Conservation (phyloP, 768 basidiomycete species). For the Arthromyces matolae region DNA sequence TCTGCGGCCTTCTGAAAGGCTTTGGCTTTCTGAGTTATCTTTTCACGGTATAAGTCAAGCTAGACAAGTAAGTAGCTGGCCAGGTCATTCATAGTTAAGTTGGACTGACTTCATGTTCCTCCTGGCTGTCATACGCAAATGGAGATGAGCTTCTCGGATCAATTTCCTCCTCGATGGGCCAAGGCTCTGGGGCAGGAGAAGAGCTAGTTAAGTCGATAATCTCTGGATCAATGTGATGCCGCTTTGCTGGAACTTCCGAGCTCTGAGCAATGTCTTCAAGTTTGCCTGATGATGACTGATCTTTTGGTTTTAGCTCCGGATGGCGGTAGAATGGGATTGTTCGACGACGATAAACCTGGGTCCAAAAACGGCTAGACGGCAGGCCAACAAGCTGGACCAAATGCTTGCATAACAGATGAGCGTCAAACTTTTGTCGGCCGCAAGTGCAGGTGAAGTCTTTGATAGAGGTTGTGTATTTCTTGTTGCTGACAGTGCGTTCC, state of each 20-base stretch:
- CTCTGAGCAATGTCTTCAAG: neutral
- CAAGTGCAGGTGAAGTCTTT: neutral
- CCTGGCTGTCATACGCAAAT: neutral
- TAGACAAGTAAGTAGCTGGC: neutral
- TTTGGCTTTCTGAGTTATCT: neutral
- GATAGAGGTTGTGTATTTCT: neutral
- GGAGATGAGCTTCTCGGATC: neutral
- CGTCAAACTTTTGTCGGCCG: neutral
- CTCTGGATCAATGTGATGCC: neutral
- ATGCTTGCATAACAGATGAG: neutral
- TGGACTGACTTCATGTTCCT: neutral
- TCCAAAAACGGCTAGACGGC: neutral
- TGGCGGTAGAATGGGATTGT: neutral
- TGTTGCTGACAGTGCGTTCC: neutral
- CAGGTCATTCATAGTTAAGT: no score
- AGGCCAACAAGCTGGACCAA: neutral
- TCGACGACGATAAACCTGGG: neutral
- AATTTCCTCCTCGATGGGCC: neutral
- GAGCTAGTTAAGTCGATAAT: no score
- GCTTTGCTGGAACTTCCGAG: no score
- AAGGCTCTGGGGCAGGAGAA: no score
- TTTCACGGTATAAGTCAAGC: neutral
- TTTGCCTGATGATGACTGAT: neutral
- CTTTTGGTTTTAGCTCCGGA: neutral
- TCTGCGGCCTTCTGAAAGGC: neutral